Conservation (phyloP, 2,329 filamentous ascomycete genomes). For the Arthrocladium fulminans region DNA sequence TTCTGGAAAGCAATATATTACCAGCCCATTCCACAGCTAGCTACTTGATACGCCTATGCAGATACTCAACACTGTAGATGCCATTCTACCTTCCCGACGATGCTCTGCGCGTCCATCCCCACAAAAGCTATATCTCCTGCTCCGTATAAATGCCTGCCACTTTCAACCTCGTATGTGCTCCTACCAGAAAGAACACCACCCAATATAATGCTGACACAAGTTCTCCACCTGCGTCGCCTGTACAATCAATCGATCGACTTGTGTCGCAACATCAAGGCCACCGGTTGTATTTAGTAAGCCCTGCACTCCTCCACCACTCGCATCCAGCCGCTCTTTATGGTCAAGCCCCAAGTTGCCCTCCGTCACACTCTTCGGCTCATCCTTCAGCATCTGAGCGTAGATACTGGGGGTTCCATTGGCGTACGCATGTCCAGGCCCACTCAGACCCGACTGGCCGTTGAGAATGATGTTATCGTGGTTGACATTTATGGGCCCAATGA, state of each 20-base stretch:
- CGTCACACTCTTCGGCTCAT: slow-evolving; percentile 6
- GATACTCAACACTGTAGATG: too few species aligned
- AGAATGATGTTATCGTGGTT: slow-evolving; percentile 7
- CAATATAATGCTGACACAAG: slow-evolving; percentile 96
- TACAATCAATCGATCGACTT: slow-evolving; percentile 89
- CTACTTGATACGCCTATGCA: too few species aligned
- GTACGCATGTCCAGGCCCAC: background rate
- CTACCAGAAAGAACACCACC: slow-evolving; percentile 98
- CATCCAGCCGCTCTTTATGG: background rate
- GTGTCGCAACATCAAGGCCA: slow-evolving; percentile 69
- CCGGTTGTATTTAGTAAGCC: slow-evolving; percentile 5
- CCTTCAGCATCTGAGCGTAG: slow-evolving; percentile 4
- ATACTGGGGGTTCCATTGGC: background rate
- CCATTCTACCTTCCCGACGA: too few species aligned
- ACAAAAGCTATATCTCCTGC: too few species aligned
- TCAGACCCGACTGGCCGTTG: background rate
- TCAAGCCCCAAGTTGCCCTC: background rate
- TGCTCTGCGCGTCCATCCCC: too few species aligned
- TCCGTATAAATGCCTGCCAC: too few species aligned
- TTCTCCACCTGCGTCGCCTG: slow-evolving; percentile 97
- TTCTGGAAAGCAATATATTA: too few species aligned
- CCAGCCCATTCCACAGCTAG: too few species aligned
- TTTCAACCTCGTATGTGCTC: too few species aligned
- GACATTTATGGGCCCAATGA: slow-evolving; percentile 7
- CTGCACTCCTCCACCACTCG: background rate